Conservation (phyloP, 495 filamentous ascomycete genomes). For the Amniculicola lignicola region DNA sequence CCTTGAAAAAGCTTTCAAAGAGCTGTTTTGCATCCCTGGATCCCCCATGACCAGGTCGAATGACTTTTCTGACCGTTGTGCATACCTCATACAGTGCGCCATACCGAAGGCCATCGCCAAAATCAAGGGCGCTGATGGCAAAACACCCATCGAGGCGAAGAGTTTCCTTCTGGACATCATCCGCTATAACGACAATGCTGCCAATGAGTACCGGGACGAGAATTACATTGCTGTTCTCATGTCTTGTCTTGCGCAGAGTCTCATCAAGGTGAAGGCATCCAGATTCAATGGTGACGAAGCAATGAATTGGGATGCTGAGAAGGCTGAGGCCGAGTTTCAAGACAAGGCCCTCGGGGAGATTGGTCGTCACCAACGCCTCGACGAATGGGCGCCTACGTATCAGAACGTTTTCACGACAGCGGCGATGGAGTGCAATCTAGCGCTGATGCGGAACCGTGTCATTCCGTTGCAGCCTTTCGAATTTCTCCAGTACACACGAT, state of each 20-base stretch:
- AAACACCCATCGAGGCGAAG: constrained; percentile 70
- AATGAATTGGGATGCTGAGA: constrained; percentile 49
- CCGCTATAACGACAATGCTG: constrained; percentile 87
- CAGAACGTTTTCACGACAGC: constrained; percentile 87
- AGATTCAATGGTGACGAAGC: constrained; percentile 53
- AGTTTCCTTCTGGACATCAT: constrained; percentile 82
- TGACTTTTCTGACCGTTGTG: constrained; percentile 79
- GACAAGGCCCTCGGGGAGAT: constrained; percentile 76
- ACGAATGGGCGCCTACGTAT: constrained; percentile 88
- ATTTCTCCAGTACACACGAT: constrained; percentile 76
- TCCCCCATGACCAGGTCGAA: constrained; percentile 77
- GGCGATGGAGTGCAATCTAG: constrained; percentile 72
- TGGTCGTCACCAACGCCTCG: constrained; percentile 83
- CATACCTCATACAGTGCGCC: constrained; percentile 76
- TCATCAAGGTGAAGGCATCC: constrained; percentile 41
- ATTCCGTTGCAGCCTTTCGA: constrained; percentile 59
- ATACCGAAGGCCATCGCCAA: constrained; percentile 77
- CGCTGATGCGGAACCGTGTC: constrained; percentile 68
- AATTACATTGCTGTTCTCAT: constrained; percentile 83
- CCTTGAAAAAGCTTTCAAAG: constrained; percentile 76
- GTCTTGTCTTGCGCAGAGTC: constrained; percentile 69
- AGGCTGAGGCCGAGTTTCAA: constrained; percentile 55
- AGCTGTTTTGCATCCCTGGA: constrained; percentile 77
- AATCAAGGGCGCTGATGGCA: constrained; percentile 70
- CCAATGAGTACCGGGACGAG: constrained; percentile 81